A percentile compares a stretch with the other conserved stretches of the same genome.
Conservation (phyloP, 352 stramenopile genomes). For the Sclerospora graminicola region DNA sequence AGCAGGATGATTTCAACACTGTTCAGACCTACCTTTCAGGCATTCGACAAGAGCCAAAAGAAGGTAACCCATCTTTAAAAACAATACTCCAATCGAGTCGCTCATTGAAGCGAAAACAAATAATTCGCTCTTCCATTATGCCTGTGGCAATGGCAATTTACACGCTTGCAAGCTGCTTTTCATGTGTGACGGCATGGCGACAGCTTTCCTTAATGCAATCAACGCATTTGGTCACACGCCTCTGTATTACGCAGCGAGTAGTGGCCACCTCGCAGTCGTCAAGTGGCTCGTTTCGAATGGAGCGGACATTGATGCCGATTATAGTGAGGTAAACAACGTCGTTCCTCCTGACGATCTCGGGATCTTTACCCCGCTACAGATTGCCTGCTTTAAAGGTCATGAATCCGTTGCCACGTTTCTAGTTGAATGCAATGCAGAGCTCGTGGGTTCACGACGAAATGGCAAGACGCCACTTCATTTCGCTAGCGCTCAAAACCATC, state of each 20-base stretch:
- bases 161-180: slow-evolving; percentile 73
- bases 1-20: slow-evolving; percentile 54
- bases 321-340: slow-evolving; percentile 46
- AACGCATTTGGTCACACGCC: slow-evolving; percentile 72
- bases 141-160: slow-evolving; percentile 74
- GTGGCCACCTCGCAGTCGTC: slow-evolving; percentile 55
- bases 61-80: too few relatives aligned
- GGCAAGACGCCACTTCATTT: slow-evolving; percentile 71
- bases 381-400: slow-evolving; percentile 65
- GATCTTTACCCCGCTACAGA: slow-evolving; percentile 71
- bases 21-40: slow-evolving; percentile 37
- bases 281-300: slow-evolving; percentile 82
- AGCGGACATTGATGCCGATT: slow-evolving; percentile 75
- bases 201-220: slow-evolving; percentile 57
- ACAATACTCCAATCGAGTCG: slow-evolving; percentile 20
- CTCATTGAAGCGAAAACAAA: slow-evolving; percentile 55
- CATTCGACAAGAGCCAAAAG: too few relatives aligned
- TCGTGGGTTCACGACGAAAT: slow-evolving; percentile 52
- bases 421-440: slow-evolving; percentile 72
- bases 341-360: slow-evolving; percentile 42
- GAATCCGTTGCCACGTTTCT: slow-evolving; percentile 67
- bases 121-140: slow-evolving; percentile 73
- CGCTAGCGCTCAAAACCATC: slow-evolving; percentile 50
- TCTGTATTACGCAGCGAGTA: slow-evolving; percentile 70
- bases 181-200: slow-evolving; percentile 54